These are phyloP conservation scores for Fusarium coffeatum DNA, from an alignment of 2,329 filamentous ascomycete species.

Conservation along the genomic window DNA sequence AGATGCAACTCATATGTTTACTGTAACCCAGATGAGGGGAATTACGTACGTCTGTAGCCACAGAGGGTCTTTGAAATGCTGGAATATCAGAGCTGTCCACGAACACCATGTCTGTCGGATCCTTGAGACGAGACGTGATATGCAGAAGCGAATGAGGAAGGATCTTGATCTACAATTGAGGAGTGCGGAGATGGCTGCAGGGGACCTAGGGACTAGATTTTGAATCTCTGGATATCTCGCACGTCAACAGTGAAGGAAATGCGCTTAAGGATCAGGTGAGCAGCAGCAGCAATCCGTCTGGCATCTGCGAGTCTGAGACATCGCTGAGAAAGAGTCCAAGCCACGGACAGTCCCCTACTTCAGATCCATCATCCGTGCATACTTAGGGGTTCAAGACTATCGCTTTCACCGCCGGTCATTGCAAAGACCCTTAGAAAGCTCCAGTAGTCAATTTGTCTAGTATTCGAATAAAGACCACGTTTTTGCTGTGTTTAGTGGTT, in stretches of 20 bases:
- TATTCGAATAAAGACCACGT: background rate
- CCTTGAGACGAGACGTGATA: background rate
- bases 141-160: constrained; percentile 4
- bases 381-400: background rate
- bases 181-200: constrained; percentile 6
- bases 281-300: background rate
- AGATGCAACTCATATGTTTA: constrained; percentile 18
- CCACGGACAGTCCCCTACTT: background rate
- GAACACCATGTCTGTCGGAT: background rate
- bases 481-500: background rate
- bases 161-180: background rate
- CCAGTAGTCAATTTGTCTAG: background rate
- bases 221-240: background rate
- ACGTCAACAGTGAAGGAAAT: background rate
- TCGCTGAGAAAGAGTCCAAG: background rate
- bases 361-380: background rate
- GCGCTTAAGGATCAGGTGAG: background rate
- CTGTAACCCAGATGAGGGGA: background rate
- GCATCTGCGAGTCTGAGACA: background rate
- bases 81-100: background rate
- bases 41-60: constrained; percentile 17
- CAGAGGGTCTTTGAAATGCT: constrained; percentile 7
- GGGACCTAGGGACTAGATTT: background rate
- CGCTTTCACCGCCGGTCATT: constrained; percentile 14
- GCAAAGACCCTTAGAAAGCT: background rate